Percentiles rank a stretch among this genome's conserved stretches.
phyloP scores from a whole-genome alignment of 2,329 filamentous ascomycete genomes.

The Penicillium sp. region DNA sequence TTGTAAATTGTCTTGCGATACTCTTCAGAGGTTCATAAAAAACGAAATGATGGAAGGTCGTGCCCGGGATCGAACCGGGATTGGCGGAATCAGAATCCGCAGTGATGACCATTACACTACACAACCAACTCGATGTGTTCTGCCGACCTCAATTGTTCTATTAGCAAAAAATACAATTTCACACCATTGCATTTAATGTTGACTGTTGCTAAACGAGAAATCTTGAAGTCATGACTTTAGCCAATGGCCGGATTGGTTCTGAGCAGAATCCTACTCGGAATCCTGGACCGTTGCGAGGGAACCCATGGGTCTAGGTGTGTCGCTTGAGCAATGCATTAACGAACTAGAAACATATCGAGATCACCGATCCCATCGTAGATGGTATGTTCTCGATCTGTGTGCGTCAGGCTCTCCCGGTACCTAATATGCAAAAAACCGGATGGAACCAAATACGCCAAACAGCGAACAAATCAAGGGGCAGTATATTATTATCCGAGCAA shows the following conservation, averaged over 20 bases:
- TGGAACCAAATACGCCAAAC: neutral
- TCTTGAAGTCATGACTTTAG: neutral
- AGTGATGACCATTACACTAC: slow-evolving; percentile 6
- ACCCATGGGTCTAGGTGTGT: neutral
- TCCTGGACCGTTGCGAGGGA: neutral
- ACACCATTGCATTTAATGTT: neutral
- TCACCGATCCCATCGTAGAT: neutral
- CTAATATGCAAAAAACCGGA: neutral
- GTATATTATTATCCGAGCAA: neutral
- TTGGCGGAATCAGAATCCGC: slow-evolving; percentile 6
- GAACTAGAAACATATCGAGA: neutral
- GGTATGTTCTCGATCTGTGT: neutral
- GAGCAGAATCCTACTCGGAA: neutral
- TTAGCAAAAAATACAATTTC: neutral
- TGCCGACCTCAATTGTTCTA: neutral
- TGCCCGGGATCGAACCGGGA: slow-evolving; percentile 13
- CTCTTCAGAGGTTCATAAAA: neutral
- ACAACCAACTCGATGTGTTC: neutral
- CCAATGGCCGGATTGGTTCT: neutral
- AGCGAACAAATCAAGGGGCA: neutral
- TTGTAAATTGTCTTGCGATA: neutral
- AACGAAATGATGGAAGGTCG: neutral
- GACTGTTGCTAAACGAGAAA: neutral
- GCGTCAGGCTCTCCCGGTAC: neutral
- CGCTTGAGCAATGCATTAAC: neutral